Percentiles rank a stretch among this genome's conserved stretches.
Conservation (phyloP, 176 grass and related monocot species). For the Eleusine indica region DNA sequence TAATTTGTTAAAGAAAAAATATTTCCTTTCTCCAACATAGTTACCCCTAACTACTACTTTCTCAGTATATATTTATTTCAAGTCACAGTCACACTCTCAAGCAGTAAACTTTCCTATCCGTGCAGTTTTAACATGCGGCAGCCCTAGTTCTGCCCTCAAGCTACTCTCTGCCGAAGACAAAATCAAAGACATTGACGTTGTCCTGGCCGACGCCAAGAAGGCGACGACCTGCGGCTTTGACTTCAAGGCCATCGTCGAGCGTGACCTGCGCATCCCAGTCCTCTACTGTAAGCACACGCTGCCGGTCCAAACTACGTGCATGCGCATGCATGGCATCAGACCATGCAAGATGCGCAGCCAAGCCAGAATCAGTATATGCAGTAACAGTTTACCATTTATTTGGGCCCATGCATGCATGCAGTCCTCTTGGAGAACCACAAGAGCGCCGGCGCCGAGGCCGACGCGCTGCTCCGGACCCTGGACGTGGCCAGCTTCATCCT, state of each 20-base stretch:
- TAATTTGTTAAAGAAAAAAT: background rate
- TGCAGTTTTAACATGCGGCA: slow-evolving; percentile 18
- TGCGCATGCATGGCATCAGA: background rate
- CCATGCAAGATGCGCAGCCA: no score
- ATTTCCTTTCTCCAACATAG: background rate
- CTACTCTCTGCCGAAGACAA: background rate
- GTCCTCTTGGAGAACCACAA: background rate
- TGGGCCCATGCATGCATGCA: background rate
- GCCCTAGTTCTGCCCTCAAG: background rate
- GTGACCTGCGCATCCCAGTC: slow-evolving; percentile 22
- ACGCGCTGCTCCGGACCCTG: background rate
- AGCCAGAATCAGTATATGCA: background rate
- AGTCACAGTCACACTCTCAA: background rate
- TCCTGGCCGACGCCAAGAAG: slow-evolving; percentile 14
- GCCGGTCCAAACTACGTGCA: no score
- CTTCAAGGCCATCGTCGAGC: slow-evolving; percentile 17
- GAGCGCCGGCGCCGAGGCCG: background rate
- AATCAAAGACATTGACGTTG: background rate
- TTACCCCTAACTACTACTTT: background rate
- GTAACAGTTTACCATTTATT: background rate
- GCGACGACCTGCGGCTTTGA: slow-evolving; percentile 23
- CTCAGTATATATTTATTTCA: background rate
- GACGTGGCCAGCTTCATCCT: background rate
- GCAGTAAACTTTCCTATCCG: background rate
- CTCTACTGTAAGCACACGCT: slow-evolving; percentile 22